Base-by-base conservation (phyloP, 305 asterid genomes). In the Rubia tinctorum region DNA sequence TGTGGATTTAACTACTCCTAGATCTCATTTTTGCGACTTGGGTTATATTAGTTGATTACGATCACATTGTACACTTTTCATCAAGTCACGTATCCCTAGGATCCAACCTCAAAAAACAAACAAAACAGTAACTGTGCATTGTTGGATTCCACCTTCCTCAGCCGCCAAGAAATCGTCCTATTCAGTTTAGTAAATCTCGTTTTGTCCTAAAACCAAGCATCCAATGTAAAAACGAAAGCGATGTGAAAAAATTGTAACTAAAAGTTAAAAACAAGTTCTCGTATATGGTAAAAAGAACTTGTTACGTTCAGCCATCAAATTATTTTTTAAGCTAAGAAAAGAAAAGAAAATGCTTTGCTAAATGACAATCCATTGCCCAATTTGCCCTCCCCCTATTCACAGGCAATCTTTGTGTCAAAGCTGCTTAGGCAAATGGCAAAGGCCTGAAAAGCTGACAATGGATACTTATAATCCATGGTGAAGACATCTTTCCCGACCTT, bases 381-480 rank as follows among this genome's bases (percentile, higher is more conserved):
- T 27, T 27, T 27, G 30, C 4, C 39, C 39, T 4, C 39, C 6
- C 80, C 6, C 80, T 79, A 92, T 81, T 92, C 98, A 47, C 98
- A 90, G 42, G 97, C 96, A 20, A 91, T 90, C 79, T 91, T 93
- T 2, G 98, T 90, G 72, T 93, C 98, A 71, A 93, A 93, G 88
- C 96, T 87, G 91, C 97, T 91, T 68, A 93, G 97, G 73, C 96
- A 93, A 74, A 93, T 86, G 62, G 98, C 88, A 23, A 93, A 91
- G 0, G 97, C 96, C 79, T 91, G 98, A 78, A 93, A 93, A 23
- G 97, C 96, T 0, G 98, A 93, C 51, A 93, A 59, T 0, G 98
- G 97, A 65, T 88, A 93, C 59, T 89, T 76, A 60, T 89, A 93
- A 56, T 93, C 98, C 98, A 93, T 90, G 0, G 98, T 91, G 66